phyloP scores from a whole-genome alignment of 1,284 basidiomycete species.

The Cryptococcus depauperatus region DNA sequence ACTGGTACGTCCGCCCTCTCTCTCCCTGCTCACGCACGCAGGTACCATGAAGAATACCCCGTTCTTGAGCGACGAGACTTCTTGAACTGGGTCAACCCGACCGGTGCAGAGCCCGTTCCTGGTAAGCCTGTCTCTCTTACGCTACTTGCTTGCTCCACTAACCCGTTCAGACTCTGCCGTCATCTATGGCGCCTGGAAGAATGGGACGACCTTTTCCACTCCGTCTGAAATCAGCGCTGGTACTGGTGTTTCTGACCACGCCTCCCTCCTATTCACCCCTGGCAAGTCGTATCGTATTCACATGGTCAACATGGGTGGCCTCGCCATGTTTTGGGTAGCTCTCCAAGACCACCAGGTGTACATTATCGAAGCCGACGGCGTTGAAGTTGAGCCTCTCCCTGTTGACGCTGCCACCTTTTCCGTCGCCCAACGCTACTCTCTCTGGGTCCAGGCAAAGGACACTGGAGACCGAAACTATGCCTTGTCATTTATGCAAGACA shows the following conservation, averaged over 20 bases:
- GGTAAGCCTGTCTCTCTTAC: conserved; percentile 47
- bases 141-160: background rate
- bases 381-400: conserved; percentile 64
- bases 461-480: conserved; percentile 75
- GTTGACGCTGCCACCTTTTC: conserved; percentile 64
- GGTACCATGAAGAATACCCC: no score
- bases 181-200: conserved; percentile 66
- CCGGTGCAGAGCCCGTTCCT: conserved; percentile 79
- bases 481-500: conserved; percentile 82
- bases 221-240: conserved; percentile 44
- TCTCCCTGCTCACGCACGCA: no score
- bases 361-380: conserved; percentile 82
- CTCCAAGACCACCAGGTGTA: conserved; percentile 87
- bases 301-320: conserved; percentile 65
- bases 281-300: conserved; percentile 64
- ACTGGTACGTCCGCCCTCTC: conserved; percentile 63
- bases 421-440: conserved; percentile 84
- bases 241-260: conserved; percentile 68
- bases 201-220: conserved; percentile 52
- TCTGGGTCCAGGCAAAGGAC: conserved; percentile 82
- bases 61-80: conserved; percentile 57
- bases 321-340: conserved; percentile 68
- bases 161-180: conserved; percentile 59
- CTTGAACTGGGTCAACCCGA: conserved; percentile 62
- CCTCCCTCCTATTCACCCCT: conserved; percentile 69